Conservation (phyloP, 371 early-diverging fungal genomes). For the Dinochytrium kinnereticum region DNA sequence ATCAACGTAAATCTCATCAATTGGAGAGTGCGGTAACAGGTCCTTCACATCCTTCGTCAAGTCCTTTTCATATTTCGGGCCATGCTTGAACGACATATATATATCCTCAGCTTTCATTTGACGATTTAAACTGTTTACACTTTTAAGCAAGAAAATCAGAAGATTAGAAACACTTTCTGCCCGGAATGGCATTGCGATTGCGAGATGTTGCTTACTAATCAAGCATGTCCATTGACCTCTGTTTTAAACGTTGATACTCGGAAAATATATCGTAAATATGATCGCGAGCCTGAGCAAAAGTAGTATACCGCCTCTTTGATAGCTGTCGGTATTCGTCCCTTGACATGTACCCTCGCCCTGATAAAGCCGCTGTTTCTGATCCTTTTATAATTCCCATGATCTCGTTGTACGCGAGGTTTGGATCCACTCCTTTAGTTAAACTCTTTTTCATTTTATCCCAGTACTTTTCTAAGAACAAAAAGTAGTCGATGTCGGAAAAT, state of each 20-base stretch:
- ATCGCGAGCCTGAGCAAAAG: not conserved
- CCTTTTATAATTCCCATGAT: not conserved
- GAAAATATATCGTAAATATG: not conserved
- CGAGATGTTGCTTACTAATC: too few species aligned
- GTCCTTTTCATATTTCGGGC: too few species aligned
- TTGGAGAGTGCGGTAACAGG: too few species aligned
- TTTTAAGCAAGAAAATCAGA: not conserved
- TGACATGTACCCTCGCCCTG: not conserved
- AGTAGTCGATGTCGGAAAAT: not conserved
- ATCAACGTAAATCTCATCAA: slow-evolving; percentile 21
- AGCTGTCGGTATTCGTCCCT: not conserved
- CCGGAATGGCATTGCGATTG: too few species aligned
- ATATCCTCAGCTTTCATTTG: too few species aligned
- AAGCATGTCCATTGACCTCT: too few species aligned
- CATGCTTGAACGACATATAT: not conserved
- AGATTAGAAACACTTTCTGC: too few species aligned
- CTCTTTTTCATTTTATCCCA: not conserved
- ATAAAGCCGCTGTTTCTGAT: not conserved
- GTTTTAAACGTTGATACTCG: not conserved
- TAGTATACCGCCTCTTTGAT: not conserved
- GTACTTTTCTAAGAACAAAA: not conserved
- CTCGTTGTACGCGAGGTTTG: not conserved
- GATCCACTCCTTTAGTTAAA: not conserved
- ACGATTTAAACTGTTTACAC: not conserved
- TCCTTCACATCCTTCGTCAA: too few species aligned